Evolutionary conservation across 2,329 filamentous ascomycete species (phyloP), one percentile per base, ranked within the genome.

Genomic region (Lasiodiplodia theobromae): DNA sequence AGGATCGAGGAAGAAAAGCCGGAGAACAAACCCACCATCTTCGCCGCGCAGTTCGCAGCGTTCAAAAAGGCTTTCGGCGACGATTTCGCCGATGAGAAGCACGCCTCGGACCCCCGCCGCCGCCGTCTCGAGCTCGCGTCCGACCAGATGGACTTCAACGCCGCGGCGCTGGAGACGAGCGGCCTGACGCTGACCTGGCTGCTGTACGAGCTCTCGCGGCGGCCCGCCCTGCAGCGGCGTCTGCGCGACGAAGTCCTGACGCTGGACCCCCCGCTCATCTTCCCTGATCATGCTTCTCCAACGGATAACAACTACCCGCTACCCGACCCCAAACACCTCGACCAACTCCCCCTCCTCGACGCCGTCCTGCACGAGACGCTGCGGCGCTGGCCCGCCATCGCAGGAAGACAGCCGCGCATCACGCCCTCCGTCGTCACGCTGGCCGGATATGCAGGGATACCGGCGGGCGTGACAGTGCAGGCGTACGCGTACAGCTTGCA

Each of bases 111-210:
- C 34, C 56, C 16, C 37, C 37, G 6, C 21, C 37, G 23, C 10
- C 56, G 37, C 57, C 37, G 38, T 18, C 38, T 62, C 23, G 84
- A 87, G 2, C 82, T 93, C 31, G 90, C 91, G 1, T 92, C 88
- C 47, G 92, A 95, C 75, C 83, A 92, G 70, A 85, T 93, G 54
- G 92, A 95, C 73, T 92, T 95, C 71, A 83, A 93, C 2, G 87
- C 92, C 2, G 92, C 92, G 0, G 92, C 92, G 0, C 91, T 93
- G 71, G 92, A 96, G 75, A 95, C 92, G 0, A 90, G 89, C 6
- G 91, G 89, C 2, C 89, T 93, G 44, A 88, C 87, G 0, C 80
- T 92, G 21, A 88, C 87, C 2, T 92, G 91, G 74, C 76, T 89
- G 1, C 80, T 87, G 16, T 89, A 89, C 82, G 84, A 90, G 63